Percentiles rank a stretch among this genome's conserved stretches.
phyloP scores from a whole-genome alignment of 768 basidiomycete genomes.

The Pholiota molesta region DNA sequence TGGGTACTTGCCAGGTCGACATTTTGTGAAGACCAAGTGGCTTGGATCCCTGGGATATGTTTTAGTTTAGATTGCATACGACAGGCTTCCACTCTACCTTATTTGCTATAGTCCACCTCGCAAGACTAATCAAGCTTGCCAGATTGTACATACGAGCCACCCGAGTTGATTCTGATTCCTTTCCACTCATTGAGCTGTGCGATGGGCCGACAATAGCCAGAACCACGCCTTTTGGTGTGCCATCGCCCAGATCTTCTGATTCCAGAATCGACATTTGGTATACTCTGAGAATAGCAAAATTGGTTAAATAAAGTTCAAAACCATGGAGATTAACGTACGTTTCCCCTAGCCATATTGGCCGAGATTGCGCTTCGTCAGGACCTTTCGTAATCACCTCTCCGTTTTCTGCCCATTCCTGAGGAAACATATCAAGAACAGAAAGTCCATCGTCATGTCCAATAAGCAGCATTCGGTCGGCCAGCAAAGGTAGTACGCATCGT shows the following conservation, averaged over 20 bases:
- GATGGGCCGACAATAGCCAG: slow-evolving; percentile 75
- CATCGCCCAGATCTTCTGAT: slow-evolving; percentile 54
- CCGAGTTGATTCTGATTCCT: slow-evolving; percentile 58
- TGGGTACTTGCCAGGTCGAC: slow-evolving; percentile 53
- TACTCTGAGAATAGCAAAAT: slow-evolving; percentile 47
- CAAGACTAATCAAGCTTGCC: slow-evolving; percentile 71
- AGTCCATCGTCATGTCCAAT: slow-evolving; percentile 82
- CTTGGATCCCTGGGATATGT: slow-evolving; percentile 46
- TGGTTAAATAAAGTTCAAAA: neutral
- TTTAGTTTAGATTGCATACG: neutral
- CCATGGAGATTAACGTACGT: slow-evolving; percentile 45
- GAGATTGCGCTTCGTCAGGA: slow-evolving; percentile 71
- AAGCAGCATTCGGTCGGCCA: slow-evolving; percentile 66
- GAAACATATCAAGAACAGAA: slow-evolving; percentile 83
- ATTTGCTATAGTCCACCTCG: slow-evolving; percentile 71
- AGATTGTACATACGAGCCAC: slow-evolving; percentile 84
- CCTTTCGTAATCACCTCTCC: slow-evolving; percentile 54
- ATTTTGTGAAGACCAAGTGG: slow-evolving; percentile 64
- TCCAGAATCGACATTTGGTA: slow-evolving; percentile 81
- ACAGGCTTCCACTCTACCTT: slow-evolving; percentile 45
- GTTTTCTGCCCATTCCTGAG: slow-evolving; percentile 65
- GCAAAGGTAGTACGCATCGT: slow-evolving; percentile 72
- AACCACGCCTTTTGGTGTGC: slow-evolving; percentile 71
- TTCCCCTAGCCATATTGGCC: slow-evolving; percentile 77
- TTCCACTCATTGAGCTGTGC: slow-evolving; percentile 42